A percentile compares a stretch with the other conserved stretches of the same genome.
Evolutionary conservation across 345 rosid genomes (phyloP).

Genomic region (Mallotus nudiflorus): DNA sequence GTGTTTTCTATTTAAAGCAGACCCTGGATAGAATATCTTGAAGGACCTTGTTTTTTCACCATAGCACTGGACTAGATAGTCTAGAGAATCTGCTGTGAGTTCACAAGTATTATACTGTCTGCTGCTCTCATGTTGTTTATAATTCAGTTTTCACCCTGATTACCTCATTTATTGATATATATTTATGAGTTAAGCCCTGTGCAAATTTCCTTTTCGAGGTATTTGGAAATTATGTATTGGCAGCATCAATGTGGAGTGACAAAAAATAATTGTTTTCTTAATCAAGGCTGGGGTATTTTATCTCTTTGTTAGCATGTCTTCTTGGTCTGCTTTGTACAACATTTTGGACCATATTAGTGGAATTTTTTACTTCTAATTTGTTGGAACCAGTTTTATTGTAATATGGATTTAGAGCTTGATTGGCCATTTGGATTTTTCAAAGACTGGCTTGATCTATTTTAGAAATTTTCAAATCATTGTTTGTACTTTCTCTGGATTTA

Average conservation of each 20-base stretch:
- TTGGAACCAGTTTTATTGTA: neutral
- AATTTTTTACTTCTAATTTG: neutral
- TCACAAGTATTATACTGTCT: too few species aligned
- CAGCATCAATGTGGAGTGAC: neutral
- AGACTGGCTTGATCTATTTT: neutral
- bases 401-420: neutral
- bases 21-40: too few species aligned
- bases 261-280: neutral
- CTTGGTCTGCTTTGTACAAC: neutral
- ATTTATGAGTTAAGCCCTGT: neutral
- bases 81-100: too few species aligned
- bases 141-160: too few species aligned
- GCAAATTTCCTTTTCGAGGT: neutral
- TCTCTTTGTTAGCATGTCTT: neutral
- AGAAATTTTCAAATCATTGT: neutral
- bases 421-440: neutral
- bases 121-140: too few species aligned
- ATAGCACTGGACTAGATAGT: too few species aligned
- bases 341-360: neutral
- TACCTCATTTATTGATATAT: too few species aligned
- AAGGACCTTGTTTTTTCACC: too few species aligned
- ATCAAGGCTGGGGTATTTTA: too few species aligned
- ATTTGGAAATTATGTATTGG: neutral
- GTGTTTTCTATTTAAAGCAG: too few species aligned
- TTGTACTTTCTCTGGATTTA: neutral